Base-by-base conservation (phyloP, 176 grass and related monocot species). In the Carex myosuroides region DNA sequence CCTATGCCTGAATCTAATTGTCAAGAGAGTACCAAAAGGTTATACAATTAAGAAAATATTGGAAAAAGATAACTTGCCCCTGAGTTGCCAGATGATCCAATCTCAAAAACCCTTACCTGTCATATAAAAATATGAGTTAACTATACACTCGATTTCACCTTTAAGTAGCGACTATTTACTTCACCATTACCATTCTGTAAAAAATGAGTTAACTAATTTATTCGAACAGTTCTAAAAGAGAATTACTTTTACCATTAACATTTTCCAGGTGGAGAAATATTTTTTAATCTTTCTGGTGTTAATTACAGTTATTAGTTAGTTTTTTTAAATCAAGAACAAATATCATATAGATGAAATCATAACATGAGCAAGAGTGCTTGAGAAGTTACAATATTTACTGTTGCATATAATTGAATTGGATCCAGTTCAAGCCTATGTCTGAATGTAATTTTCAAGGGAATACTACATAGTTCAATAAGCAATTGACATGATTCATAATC, bases 41-140 rank as follows among this genome's bases (percentile, higher is more conserved):
- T 24, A 5, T 54, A 55, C 71, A 76, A 52, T 55, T 16, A 55
- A 26, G 24, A 55, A 76, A 76, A 53, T 75, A 12, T 5, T 76
- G 12, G 11, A 30, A 21, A 76, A 30, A 76, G 72, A 76, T 6
- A 76, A 55, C 72, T 76, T 76, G 72, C 72, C 72, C 5, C 21
- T 52, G 26, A 8, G 46, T 76, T 21, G 6, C 50, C 55, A 2
- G 46, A 55, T 76, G 48, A 53, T 55, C 50, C 48, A 30, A 24
- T 76, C 72, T 76, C 72, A 32, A 76, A 76, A 30, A 76, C 6
- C 72, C 72, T 76, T 30, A 22, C 72, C 72, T 76, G 42, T 24
- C 71, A 55, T 52, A 55, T 55, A 76, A 30, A 26, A 53, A 55
- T 10, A 76, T 32, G 72, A 76, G 46, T 55, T 30, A 17, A 32